Evolutionary conservation across 1,284 basidiomycete species (phyloP), one percentile per base, ranked within the genome.

Genomic region (Melampsora abietis-canadensis): DNA sequence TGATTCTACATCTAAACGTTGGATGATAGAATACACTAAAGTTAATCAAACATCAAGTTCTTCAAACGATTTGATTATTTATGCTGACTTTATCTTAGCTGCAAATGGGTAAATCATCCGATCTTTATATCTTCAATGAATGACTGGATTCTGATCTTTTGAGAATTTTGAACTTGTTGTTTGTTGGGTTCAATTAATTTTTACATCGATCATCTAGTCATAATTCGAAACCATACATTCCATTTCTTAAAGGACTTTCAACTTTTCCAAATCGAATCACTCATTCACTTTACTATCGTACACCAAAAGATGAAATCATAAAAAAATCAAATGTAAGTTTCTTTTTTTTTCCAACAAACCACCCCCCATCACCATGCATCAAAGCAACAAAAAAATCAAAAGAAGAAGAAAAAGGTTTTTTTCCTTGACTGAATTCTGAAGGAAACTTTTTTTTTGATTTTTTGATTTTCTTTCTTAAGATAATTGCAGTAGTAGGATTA

Each of bases 151-250:
- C n/a, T n/a, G n/a, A n/a, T n/a, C n/a, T n/a, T n/a, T n/a, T n/a
- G n/a, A n/a, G n/a, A n/a, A n/a, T n/a, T n/a, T n/a, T n/a, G n/a
- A n/a, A n/a, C n/a, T n/a, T n/a, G n/a, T n/a, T n/a, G n/a, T n/a
- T n/a, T n/a, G n/a, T n/a, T n/a, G n/a, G n/a, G 21, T 21, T 30
- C 27, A 59, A 34, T 61, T 61, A 37, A 40, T 21, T 64, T 17
- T n/a, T 64, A 15, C 47, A 37, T 4, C 63, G 79, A 19, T 81
- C 79, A 68, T 78, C 76, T 48, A 70, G 68, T 19, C 68, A 70
- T 60, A 61, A 70, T 46, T 61, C 37, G 27, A 77, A 76, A 0
- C 81, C 81, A 0, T 76, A 74, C 30, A 76, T 82, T 17, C 81
- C 81, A 0, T 66, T 44, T 10, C 76, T 82, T 4, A 61, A 68